Conservation (phyloP, 1,284 basidiomycete genomes). For the Wallemia mellicola region DNA sequence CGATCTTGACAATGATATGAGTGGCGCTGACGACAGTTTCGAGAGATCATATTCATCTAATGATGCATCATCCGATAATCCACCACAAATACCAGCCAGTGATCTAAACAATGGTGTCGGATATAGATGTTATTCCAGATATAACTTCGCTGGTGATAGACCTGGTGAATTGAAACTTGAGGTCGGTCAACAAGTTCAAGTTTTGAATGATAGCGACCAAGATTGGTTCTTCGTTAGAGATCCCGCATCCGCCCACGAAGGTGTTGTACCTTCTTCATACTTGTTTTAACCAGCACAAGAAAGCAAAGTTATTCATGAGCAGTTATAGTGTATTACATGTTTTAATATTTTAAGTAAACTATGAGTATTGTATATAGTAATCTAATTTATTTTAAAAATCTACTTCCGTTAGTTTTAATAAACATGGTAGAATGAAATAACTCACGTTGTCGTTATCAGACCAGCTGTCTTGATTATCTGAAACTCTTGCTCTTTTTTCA, state of each 20-base stretch:
- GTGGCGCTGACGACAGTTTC: neutral
- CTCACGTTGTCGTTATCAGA: neutral
- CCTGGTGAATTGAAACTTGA: neutral
- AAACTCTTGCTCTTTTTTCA: neutral
- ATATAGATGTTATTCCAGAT: neutral
- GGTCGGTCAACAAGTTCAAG: neutral
- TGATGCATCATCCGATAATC: neutral
- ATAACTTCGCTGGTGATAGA: neutral
- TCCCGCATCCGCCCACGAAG: neutral
- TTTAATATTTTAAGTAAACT: neutral
- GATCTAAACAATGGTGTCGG: neutral
- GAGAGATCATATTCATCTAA: neutral
- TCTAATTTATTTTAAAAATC: neutral
- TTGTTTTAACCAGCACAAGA: neutral
- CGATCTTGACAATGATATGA: neutral
- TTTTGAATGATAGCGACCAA: neutral
- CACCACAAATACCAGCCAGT: neutral
- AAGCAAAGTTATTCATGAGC: neutral
- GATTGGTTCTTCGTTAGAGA: neutral
- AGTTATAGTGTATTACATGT: neutral
- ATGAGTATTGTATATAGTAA: neutral
- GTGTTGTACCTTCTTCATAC: conserved; percentile 1
- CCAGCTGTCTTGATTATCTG: neutral
- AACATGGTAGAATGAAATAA: neutral
- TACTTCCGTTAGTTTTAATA: neutral